A percentile compares a stretch with the other conserved stretches of the same genome.
These are phyloP conservation scores for Cryptococcus sp. DNA, from an alignment of 1,284 basidiomycete species.

Conservation along the genomic window DNA sequence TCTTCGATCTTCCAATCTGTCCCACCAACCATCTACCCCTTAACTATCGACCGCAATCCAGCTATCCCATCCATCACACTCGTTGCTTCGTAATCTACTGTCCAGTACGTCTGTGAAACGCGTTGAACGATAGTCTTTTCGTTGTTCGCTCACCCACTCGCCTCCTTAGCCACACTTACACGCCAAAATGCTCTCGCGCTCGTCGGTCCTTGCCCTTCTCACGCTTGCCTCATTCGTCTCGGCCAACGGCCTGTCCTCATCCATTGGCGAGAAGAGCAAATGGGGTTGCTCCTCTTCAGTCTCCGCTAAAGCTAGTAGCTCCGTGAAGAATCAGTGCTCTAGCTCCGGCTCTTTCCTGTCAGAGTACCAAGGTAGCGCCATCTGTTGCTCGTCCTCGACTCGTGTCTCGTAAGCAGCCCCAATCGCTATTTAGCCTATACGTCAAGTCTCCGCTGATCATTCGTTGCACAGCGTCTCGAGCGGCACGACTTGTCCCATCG, in stretches of 20 bases:
- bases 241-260: conserved; percentile 15
- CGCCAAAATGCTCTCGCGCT: conserved; percentile 15
- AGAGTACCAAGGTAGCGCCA: conserved; percentile 5
- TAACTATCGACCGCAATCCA: background rate
- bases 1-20: background rate
- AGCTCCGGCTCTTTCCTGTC: conserved; percentile 20
- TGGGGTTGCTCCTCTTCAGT: conserved; percentile 19
- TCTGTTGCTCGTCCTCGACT: conserved; percentile 19
- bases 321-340: conserved; percentile 15
- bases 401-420: conserved; percentile 14
- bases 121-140: background rate
- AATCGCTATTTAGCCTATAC: background rate
- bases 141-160: background rate
- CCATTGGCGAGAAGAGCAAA: conserved; percentile 13
- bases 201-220: conserved; percentile 20
- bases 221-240: conserved; percentile 15
- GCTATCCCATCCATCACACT: background rate
- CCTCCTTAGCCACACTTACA: background rate
- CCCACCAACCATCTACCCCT: background rate
- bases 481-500: conserved; percentile 20
- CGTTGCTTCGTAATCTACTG: background rate
- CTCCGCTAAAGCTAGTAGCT: conserved; percentile 6
- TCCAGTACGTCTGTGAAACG: too few relatives aligned
- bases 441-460: background rate
- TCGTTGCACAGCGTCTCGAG: conserved; percentile 5